Base-by-base conservation (phyloP, 352 stramenopile genomes). In the Phytophthora constricta region DNA sequence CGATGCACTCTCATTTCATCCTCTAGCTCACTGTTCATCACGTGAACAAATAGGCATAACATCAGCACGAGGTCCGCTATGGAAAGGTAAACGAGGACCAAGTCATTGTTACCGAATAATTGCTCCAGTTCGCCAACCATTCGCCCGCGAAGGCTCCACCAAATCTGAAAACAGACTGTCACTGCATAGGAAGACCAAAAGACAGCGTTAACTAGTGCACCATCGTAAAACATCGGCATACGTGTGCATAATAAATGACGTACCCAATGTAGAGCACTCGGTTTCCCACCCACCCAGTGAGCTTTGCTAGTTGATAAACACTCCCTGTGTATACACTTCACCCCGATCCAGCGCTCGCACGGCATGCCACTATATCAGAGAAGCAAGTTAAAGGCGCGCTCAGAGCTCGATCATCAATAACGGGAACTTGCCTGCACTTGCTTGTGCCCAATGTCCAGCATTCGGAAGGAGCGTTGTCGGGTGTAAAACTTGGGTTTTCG, bases 111-210 rank as follows among this genome's bases (percentile, higher is more conserved):
- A 89, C 82, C 92, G 92, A 42, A 96, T 97, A 41, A 98, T 97
- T 3, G 92, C 95, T 27, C 91, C 95, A 11, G 95, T 98, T 48
- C 88, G 90, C 95, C 95, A 98, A 1, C 93, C 92, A 64, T 90
- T 97, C 71, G 97, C 95, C 28, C 93, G 87, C 28, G 95, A 97
- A 4, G 95, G 93, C 66, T 98, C 93, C 9, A 98, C 92, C 41
- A 98, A 77, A 82, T 98, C 93, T 8, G 95, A 95, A 69, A 98
- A 98, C 16, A 98, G 70, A 42, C 91, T 97, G 57, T 98, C 94
- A 33, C 84, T 92, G 65, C 50, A 33, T 5, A 50, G n/a, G 2
- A 63, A 22, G 22, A 28, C 14, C 34, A 10, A 54, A 5, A 17
- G 5, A 48, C 34, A 61, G 28, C 3, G 14, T 39, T 42, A 16